Base-by-base conservation (phyloP, 2,329 filamentous ascomycete species). In the Ascochyta rabiei region DNA sequence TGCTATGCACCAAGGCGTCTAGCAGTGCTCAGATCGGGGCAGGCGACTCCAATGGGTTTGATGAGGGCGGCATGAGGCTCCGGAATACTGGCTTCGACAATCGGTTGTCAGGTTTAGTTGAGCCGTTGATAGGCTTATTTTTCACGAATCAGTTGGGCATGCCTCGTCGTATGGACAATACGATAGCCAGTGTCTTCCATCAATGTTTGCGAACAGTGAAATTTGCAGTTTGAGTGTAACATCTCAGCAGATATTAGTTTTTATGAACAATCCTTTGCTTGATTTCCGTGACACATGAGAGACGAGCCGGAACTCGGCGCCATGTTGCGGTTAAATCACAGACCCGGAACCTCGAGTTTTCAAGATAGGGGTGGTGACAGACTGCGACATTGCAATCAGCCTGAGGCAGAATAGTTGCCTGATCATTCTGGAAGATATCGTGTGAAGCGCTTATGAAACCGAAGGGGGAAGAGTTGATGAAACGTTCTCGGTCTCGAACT, bases 1-100 rank as follows among this genome's bases (percentile, higher is more conserved):
- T 19, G 73, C 75, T 59, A 75, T 79, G 70, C 71, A 73, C 41
- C 75, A 78, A 63, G 75, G 74, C 18, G 75, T 77, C 9, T 79
- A 67, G 57, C 47, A 19, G 12, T 10, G 12, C 8, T 19, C 34
- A 23, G 12, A 9, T 35, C 3, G 34, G 31, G 6, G 9, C 19
- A 16, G 21, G n/a, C 16, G 16, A 35, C 3, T 33, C 24, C 12
- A n/a, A 26, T 13, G 37, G 18, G 30, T 16, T 18, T 33, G 41
- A 48, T 45, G 42, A 45, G 8, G 19, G 30, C 5, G 30, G 18
- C 4, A 40, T 47, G 30, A 41, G 18, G 2, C 10, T 7, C 23
- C 26, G 21, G 28, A 19, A 23, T 15, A 19, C 30, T 10, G 44
- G 24, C 16, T 44, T 19, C 21, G 18, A 26, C 9, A 4, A 31